Evolutionary conservation across 192 early-diverging fungal genomes (phyloP).

Genomic region (Spizellomyces sp.): DNA sequence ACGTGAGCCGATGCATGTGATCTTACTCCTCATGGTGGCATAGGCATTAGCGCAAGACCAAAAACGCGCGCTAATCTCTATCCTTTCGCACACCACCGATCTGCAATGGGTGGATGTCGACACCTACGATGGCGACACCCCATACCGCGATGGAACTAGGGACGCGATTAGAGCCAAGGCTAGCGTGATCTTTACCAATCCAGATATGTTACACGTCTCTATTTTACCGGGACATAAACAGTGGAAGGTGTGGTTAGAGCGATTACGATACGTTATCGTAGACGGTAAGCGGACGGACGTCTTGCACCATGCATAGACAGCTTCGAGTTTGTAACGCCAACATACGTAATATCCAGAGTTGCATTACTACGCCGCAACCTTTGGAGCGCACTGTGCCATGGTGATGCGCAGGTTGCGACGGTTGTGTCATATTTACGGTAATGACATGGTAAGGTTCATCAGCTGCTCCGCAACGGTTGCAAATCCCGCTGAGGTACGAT

Average conservation of each 20-base stretch:
- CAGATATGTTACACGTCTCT: conserved; percentile 75
- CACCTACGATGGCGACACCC: conserved; percentile 72
- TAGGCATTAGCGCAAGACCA: conserved; percentile 82
- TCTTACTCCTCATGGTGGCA: background rate
- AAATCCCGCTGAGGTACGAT: conserved; percentile 50
- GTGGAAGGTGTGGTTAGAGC: conserved; percentile 62
- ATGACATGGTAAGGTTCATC: conserved; percentile 56
- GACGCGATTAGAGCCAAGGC: conserved; percentile 51
- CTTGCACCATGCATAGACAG: background rate
- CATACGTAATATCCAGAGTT: conserved; percentile 47
- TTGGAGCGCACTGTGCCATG: conserved; percentile 69
- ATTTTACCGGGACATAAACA: conserved; percentile 59
- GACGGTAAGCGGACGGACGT: conserved; percentile 49
- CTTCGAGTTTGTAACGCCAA: no score
- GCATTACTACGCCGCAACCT: conserved; percentile 66
- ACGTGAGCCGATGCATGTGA: background rate
- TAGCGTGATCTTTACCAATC: conserved; percentile 77
- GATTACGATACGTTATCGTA: conserved; percentile 66
- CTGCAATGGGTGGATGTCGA: conserved; percentile 38
- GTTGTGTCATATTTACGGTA: conserved; percentile 50
- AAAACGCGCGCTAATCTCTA: conserved; percentile 45
- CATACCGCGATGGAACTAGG: conserved; percentile 36
- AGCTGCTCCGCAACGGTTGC: conserved; percentile 75
- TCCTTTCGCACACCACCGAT: conserved; percentile 26
- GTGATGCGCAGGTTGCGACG: conserved; percentile 69